Percentiles rank a stretch among this genome's conserved stretches.
Conservation (phyloP, 768 basidiomycete genomes). For the Lactifluus pinguis region DNA sequence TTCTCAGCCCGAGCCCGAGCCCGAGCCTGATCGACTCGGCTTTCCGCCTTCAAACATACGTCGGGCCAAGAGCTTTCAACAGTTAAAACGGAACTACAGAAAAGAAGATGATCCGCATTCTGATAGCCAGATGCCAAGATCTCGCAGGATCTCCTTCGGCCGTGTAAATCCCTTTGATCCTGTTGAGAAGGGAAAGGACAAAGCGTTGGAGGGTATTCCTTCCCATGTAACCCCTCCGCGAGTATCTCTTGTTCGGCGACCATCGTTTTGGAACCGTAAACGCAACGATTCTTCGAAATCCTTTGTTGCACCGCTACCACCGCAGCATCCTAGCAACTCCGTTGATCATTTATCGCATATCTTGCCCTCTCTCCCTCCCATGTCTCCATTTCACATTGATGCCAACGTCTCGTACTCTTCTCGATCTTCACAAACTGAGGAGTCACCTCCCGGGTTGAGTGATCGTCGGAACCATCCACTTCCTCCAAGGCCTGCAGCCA, state of each 20-base stretch:
- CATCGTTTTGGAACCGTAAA: conserved; percentile 22
- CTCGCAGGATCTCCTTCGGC: conserved; percentile 52
- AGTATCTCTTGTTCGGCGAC: conserved; percentile 11
- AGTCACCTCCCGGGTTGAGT: conserved; percentile 17
- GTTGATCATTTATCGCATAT: conserved; percentile 28
- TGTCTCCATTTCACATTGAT: conserved; percentile 37
- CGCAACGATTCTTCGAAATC: conserved; percentile 34
- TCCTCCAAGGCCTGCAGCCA: conserved; percentile 1
- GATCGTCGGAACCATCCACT: background rate
- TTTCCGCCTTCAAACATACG: conserved; percentile 27
- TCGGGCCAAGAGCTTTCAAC: conserved; percentile 47
- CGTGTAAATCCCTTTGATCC: conserved; percentile 30
- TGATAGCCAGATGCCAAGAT: conserved; percentile 27
- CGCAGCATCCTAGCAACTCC: conserved; percentile 22
- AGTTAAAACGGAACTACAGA: conserved; percentile 25
- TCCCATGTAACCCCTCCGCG: conserved; percentile 18
- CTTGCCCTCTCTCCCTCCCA: conserved; percentile 33
- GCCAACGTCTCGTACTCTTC: conserved; percentile 19
- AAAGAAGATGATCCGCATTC: conserved; percentile 17
- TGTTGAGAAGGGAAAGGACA: conserved; percentile 36
- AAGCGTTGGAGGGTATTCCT: conserved; percentile 31
- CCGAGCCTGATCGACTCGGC: conserved; percentile 11
- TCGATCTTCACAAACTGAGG: conserved; percentile 25
- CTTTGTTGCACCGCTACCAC: conserved; percentile 23
- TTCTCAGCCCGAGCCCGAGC: conserved; percentile 12